Evolutionary conservation across 371 early-diverging fungal genomes (phyloP), one percentile per base, ranked within the genome.

Genomic region (Circinella minor): DNA sequence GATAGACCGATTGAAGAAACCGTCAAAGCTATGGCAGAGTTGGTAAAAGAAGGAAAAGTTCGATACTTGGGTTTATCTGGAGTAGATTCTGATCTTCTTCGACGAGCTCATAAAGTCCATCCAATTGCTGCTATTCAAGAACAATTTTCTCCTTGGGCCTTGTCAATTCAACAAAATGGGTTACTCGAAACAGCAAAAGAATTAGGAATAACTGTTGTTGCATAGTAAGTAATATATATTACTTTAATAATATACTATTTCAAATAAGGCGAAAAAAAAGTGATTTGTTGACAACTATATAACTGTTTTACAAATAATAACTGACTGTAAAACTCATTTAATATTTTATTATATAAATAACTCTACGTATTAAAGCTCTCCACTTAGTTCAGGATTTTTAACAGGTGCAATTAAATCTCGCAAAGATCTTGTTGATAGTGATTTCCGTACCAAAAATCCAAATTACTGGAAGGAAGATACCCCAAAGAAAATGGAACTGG

Each of bases 81-180:
- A 61, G 88, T 86, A 71, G 70, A 71, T 27, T 88, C 89, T 0
- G 81, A 77, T 0, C 74, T 71, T 4, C 72, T 91, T 36, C 80
- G 90, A 17, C 81, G 86, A 4, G 92, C 91, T 34, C 76, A 88
- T 74, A 81, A 80, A 65, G 78, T 92, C 4, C 90, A 92, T 71
- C 91, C 89, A 34, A 90, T 92, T 48, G 66, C 87, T 17, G 89
- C 89, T 5, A 75, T 88, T 36, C 86, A 91, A 70, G 69, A 86
- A 17, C 83, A 85, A 68, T 85, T 81, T 72, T 76, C 78, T 51
- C 87, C 87, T 9, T 88, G 86, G 86, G 61, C 77, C 27, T 75
- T 85, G 36, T 81, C 85, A 62, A 86, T 87, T 55, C 86, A 88
- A 67, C 67, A 70, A 7, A 84, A 88, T 71, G 88, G 81, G 4